A percentile compares a stretch with the other conserved stretches of the same genome.
Conservation (phyloP, 306 rosid genomes). For the Quercus cerris region DNA sequence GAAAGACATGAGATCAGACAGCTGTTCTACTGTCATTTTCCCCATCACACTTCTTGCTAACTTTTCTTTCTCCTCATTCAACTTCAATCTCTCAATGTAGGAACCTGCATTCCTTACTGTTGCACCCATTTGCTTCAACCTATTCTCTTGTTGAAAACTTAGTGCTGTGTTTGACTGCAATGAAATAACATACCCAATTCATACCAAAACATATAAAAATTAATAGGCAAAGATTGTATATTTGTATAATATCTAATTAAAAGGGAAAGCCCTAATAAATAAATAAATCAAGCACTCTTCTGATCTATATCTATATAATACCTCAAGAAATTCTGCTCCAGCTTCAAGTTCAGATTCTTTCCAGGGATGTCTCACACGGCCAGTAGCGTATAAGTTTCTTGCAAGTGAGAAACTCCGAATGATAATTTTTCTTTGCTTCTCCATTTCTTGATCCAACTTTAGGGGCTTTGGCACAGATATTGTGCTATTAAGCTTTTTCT, state of each 20-base stretch:
- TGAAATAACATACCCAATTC: not conserved
- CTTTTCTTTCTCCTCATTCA: constrained; percentile 63
- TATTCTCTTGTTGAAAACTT: constrained; percentile 77
- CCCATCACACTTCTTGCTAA: constrained; percentile 70
- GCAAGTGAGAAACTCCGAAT: constrained; percentile 80
- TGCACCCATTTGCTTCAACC: constrained; percentile 96
- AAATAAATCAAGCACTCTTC: not conserved
- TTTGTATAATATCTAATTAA: too few relatives aligned
- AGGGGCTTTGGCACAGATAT: constrained; percentile 36
- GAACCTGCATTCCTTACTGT: constrained; percentile 85
- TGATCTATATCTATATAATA: constrained; percentile 8
- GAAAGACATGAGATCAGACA: constrained; percentile 76
- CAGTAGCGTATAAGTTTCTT: constrained; percentile 51
- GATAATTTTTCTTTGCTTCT: constrained; percentile 55
- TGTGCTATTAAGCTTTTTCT: constrained; percentile 54
- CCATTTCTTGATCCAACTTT: constrained; percentile 64
- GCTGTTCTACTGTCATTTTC: constrained; percentile 69
- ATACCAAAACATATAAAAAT: not conserved
- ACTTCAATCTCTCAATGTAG: constrained; percentile 55
- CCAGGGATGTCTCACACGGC: constrained; percentile 26
- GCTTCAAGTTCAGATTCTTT: constrained; percentile 76
- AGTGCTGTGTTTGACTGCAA: constrained; percentile 82
- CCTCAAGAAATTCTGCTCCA: constrained; percentile 88
- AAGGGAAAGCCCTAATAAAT: not conserved
- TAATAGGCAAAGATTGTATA: not conserved